phyloP scores from a whole-genome alignment of 352 stramenopile species.

The Phytophthora hibernalis region DNA sequence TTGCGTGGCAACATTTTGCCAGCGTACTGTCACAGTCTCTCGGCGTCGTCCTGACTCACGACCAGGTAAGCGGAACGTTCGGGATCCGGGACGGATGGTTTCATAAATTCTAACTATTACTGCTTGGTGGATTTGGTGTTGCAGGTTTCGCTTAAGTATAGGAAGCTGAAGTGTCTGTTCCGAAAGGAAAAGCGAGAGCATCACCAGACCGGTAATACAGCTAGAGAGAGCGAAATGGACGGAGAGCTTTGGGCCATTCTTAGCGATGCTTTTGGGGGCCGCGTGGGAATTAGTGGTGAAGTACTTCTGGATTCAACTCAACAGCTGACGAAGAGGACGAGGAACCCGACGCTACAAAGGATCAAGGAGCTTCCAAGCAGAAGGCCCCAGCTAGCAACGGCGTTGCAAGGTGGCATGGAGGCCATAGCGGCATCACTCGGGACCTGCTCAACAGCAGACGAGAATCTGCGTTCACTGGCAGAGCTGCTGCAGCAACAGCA shows the following conservation, averaged over 20 bases:
- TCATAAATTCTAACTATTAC: not conserved
- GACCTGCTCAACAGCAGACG: not conserved
- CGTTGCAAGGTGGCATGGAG: no score
- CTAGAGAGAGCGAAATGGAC: constrained; percentile 7
- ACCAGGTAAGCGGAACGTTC: constrained; percentile 1
- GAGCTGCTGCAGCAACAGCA: not conserved
- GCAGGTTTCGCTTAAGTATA: constrained; percentile 17
- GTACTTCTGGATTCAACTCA: constrained; percentile 7
- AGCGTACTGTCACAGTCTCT: constrained; percentile 14
- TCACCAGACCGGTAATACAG: not conserved
- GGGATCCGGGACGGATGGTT: not conserved
- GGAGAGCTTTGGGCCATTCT: constrained; percentile 5
- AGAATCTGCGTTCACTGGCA: not conserved
- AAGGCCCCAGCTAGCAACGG: constrained; percentile 6
- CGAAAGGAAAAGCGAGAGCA: constrained; percentile 5
- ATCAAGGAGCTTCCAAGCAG: not conserved
- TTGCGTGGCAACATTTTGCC: constrained; percentile 18
- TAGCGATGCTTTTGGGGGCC: constrained; percentile 4
- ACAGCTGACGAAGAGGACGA: not conserved
- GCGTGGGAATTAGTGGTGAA: constrained; percentile 10
- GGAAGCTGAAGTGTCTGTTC: constrained; percentile 13
- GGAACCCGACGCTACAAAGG: not conserved
- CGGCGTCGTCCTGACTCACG: constrained; percentile 2
- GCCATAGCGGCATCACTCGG: not conserved
- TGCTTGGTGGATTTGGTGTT: not conserved